A percentile compares a stretch with the other conserved stretches of the same genome.
Conservation (phyloP, 176 grass and related monocot genomes). For the Alopecurus myosuroides region DNA sequence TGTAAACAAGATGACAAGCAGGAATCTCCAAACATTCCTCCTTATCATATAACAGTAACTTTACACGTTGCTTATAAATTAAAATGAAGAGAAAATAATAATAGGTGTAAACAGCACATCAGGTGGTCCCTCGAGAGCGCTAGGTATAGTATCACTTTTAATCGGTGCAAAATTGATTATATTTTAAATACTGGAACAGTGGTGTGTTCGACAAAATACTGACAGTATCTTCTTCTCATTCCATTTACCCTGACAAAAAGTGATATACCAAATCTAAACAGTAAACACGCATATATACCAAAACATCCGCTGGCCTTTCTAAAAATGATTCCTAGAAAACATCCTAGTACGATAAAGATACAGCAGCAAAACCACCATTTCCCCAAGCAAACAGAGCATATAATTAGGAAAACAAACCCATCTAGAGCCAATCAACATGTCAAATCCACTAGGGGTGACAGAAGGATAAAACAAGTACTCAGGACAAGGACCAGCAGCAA, state of each 20-base stretch:
- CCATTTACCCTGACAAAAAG: not conserved
- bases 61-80: not conserved
- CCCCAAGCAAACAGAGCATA: not conserved
- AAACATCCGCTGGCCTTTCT: not conserved
- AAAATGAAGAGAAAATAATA: not conserved
- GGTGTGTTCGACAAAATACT: not conserved
- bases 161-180: not conserved
- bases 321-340: not conserved
- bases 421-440: not conserved
- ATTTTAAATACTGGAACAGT: not conserved
- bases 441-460: not conserved
- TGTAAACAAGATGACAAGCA: constrained; percentile 10
- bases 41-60: not conserved
- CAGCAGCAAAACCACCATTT: not conserved
- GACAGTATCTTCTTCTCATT: not conserved
- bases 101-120: not conserved
- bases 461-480: not conserved
- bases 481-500: not conserved
- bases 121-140: not conserved
- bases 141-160: not conserved
- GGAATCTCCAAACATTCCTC: constrained; percentile 6
- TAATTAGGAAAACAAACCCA: not conserved
- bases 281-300: not conserved
- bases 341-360: not conserved
- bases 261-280: not conserved